Evolutionary conservation across 768 basidiomycete genomes (phyloP).

Genomic region (Lentinus brumalis): DNA sequence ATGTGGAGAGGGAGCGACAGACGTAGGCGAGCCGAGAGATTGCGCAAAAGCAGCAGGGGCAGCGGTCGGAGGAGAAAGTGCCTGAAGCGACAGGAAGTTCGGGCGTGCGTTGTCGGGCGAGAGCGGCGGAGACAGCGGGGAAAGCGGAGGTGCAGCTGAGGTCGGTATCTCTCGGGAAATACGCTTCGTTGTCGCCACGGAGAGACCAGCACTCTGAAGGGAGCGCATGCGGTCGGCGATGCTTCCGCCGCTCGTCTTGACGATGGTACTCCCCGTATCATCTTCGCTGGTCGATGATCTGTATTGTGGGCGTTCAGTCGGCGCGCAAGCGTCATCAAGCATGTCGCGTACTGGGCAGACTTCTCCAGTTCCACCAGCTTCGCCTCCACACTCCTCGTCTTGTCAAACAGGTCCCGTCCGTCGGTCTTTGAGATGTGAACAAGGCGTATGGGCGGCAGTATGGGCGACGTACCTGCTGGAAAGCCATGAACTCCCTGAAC

Average conservation of each 20-base stretch:
- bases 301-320: background rate
- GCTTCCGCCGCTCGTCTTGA: conserved; percentile 53
- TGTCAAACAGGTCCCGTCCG: conserved; percentile 38
- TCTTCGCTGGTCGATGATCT: conserved; percentile 11
- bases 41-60: conserved; percentile 18
- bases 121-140: conserved; percentile 32
- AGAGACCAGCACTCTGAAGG: conserved; percentile 71
- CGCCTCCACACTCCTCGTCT: conserved; percentile 47
- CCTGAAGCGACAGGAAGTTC: conserved; percentile 44
- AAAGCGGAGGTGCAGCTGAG: conserved; percentile 30
- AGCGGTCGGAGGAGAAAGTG: conserved; percentile 25
- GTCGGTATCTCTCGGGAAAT: conserved; percentile 54
- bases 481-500: conserved; percentile 64
- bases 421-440: conserved; percentile 37
- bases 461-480: conserved; percentile 56
- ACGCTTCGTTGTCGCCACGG: conserved; percentile 55
- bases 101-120: conserved; percentile 35
- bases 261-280: conserved; percentile 19
- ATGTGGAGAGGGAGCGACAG: conserved; percentile 42
- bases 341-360: conserved; percentile 33
- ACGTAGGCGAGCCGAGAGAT: conserved; percentile 25
- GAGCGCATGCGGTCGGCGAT: conserved; percentile 84
- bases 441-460: background rate
- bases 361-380: conserved; percentile 49
- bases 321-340: background rate